phyloP scores from a whole-genome alignment of 192 early-diverging fungal genomes.

The Chytriomyces hyalinus region DNA sequence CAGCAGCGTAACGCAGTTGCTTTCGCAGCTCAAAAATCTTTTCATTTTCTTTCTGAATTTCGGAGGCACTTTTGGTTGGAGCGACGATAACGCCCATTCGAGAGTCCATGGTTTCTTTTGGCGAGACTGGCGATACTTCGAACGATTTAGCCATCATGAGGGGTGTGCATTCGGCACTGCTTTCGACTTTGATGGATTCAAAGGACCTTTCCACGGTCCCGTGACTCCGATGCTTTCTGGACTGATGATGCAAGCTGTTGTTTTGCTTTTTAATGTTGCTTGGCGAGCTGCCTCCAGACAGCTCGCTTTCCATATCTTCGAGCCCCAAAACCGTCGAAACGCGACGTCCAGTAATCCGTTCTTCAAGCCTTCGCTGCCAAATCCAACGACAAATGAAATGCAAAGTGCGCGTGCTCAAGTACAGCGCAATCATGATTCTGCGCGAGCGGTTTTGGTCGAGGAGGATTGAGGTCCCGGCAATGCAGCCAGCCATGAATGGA shows the following conservation, averaged over 20 bases:
- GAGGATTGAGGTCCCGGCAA: conserved; percentile 37
- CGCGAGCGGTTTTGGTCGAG: conserved; percentile 44
- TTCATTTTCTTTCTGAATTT: conserved; percentile 15
- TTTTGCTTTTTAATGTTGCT: background rate
- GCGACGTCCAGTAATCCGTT: background rate
- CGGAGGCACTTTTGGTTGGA: background rate
- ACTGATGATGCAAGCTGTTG: background rate
- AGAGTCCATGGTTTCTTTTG: conserved; percentile 2
- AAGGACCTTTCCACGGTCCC: conserved; percentile 2
- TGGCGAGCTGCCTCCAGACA: background rate
- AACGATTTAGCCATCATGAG: background rate
- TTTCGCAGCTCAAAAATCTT: conserved; percentile 6
- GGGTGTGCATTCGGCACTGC: background rate
- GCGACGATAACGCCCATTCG: background rate
- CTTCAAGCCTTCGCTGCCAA: conserved; percentile 36
- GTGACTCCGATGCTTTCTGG: background rate
- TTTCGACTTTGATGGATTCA: conserved; percentile 9
- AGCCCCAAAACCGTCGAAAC: conserved; percentile 3
- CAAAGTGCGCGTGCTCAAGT: conserved; percentile 44
- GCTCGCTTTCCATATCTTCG: conserved; percentile 34
- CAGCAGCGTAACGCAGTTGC: conserved; percentile 32
- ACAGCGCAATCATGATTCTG: conserved; percentile 50
- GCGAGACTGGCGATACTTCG: background rate
- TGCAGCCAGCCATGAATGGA: conserved; percentile 46
- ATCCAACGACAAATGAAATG: conserved; percentile 48